Conservation (phyloP, 2,329 filamentous ascomycete species). For the Lecanoromycetidae sp. region DNA sequence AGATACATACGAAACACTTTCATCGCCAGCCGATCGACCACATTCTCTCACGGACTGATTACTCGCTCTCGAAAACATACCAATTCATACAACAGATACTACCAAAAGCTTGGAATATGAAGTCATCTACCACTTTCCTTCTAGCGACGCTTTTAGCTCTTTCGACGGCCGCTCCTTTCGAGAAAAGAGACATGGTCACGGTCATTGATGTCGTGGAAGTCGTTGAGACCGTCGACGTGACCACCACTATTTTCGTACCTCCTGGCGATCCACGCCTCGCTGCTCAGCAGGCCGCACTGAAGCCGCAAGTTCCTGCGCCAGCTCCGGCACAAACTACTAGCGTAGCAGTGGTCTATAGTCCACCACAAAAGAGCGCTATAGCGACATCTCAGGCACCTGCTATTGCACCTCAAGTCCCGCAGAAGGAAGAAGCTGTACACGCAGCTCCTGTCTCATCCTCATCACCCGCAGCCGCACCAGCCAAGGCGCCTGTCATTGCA, state of each 20-base stretch:
- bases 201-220: slow-evolving; percentile 38
- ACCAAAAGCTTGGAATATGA: slow-evolving; percentile 13
- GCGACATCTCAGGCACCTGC: not conserved
- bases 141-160: slow-evolving; percentile 13
- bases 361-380: not conserved
- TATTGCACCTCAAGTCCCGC: not conserved
- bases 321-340: not conserved
- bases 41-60: slow-evolving; percentile 5
- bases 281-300: not conserved
- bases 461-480: slow-evolving; percentile 3
- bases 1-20: not conserved
- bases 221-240: slow-evolving; percentile 38
- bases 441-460: slow-evolving; percentile 20
- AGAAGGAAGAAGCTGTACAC: slow-evolving; percentile 6
- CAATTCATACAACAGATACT: not conserved
- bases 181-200: slow-evolving; percentile 34
- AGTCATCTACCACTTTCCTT: slow-evolving; percentile 8
- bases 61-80: not conserved
- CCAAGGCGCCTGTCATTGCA: slow-evolving; percentile 2
- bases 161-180: slow-evolving; percentile 13
- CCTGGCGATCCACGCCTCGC: slow-evolving; percentile 19
- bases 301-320: not conserved
- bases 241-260: slow-evolving; percentile 37
- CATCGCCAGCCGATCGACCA: slow-evolving; percentile 14
- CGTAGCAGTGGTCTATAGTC: not conserved